Conservation (phyloP, 371 early-diverging fungal genomes). For the Coemansia sp. region DNA sequence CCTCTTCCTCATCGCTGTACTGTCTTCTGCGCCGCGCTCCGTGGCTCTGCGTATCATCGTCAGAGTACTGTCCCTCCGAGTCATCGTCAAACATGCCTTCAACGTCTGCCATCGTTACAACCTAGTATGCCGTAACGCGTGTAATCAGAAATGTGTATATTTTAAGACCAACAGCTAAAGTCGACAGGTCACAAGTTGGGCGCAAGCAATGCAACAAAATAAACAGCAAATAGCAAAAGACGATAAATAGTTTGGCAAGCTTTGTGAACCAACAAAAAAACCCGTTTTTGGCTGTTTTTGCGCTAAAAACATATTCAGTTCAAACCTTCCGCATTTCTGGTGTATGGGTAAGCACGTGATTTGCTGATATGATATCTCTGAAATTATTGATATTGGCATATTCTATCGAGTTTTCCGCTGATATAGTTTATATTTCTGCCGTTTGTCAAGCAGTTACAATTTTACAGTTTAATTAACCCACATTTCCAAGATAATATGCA, state of each 20-base stretch:
- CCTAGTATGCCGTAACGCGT: neutral
- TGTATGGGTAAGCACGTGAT: neutral
- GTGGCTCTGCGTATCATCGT: constrained; percentile 1
- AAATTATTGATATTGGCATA: too few species aligned
- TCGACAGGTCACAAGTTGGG: neutral
- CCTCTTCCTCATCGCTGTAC: constrained; percentile 25
- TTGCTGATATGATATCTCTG: neutral
- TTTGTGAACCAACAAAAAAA: neutral
- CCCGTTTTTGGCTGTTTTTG: neutral
- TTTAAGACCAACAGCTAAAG: neutral
- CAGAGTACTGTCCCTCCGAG: constrained; percentile 36
- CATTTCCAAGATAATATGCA: too few species aligned
- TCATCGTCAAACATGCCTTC: constrained; percentile 42
- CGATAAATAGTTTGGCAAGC: neutral
- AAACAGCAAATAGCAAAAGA: neutral
- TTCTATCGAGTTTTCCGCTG: too few species aligned
- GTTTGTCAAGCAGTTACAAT: too few species aligned
- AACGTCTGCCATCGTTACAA: constrained; percentile 35
- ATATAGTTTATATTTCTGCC: neutral
- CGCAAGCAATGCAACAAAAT: neutral
- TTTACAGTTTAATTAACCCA: too few species aligned
- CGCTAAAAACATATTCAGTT: neutral
- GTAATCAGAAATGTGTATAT: neutral
- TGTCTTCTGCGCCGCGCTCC: constrained; percentile 21
- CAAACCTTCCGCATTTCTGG: neutral